These are phyloP conservation scores for Phytophthora pluvialis DNA, from an alignment of 352 stramenopile species.

Conservation along the genomic window DNA sequence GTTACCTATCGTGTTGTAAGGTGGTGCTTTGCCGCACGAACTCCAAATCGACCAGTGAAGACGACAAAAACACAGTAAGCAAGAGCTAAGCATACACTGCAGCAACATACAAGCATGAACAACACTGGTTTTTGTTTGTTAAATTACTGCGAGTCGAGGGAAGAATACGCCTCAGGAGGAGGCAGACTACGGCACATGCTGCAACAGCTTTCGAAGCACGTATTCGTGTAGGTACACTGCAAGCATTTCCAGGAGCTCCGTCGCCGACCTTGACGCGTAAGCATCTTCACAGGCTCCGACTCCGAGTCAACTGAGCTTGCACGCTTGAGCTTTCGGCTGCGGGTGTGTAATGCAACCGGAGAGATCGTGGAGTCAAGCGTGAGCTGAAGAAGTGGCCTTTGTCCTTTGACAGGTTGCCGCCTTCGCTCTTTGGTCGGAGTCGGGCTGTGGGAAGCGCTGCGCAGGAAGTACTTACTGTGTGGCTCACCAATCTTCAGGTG, in stretches of 20 bases:
- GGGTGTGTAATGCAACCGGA: conserved; percentile 41
- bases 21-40: conserved; percentile 9
- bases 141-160: conserved; percentile 37
- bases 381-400: conserved; percentile 46
- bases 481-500: conserved; percentile 33
- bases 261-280: conserved; percentile 42
- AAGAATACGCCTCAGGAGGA: conserved; percentile 29
- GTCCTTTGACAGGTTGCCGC: conserved; percentile 25
- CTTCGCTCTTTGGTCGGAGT: conserved; percentile 39
- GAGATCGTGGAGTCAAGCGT: conserved; percentile 44
- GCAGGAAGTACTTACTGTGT: conserved; percentile 43
- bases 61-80: conserved; percentile 31
- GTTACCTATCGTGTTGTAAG: conserved; percentile 15
- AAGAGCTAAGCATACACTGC: too few relatives aligned
- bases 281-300: conserved; percentile 37
- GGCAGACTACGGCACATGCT: conserved; percentile 65
- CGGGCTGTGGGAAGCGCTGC: conserved; percentile 40
- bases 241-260: conserved; percentile 57
- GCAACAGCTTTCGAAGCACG: conserved; percentile 72
- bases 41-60: conserved; percentile 5
- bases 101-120: conserved; percentile 3
- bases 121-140: conserved; percentile 27
- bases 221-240: conserved; percentile 79
- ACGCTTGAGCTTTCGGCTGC: conserved; percentile 30
- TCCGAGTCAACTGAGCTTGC: conserved; percentile 23